Conservation (phyloP, 139 green algal species). For the Diplosphaera chodatii region DNA sequence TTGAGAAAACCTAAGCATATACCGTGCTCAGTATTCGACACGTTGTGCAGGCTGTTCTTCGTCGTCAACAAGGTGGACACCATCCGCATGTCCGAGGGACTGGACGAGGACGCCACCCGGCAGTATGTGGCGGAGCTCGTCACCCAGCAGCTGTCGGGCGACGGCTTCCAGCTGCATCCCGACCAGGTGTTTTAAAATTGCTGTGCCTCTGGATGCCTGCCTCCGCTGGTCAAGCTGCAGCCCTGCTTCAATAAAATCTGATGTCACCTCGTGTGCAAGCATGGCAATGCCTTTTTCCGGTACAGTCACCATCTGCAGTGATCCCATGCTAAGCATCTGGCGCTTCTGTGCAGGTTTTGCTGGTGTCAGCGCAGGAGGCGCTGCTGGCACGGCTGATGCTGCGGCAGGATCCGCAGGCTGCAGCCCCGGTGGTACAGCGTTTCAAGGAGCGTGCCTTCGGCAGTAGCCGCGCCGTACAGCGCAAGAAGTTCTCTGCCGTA, state of each 20-base stretch:
- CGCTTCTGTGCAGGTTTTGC: slow-evolving; percentile 41
- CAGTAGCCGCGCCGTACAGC: slow-evolving; percentile 3
- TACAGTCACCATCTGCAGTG: no score
- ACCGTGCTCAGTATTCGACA: no score
- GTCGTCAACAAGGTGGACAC: slow-evolving; percentile 48
- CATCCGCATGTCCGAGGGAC: slow-evolving; percentile 23
- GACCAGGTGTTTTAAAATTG: slow-evolving; percentile 41
- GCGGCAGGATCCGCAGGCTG: slow-evolving; percentile 7
- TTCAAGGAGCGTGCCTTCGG: slow-evolving; percentile 60
- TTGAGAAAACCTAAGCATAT: background rate
- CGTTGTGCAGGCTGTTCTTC: slow-evolving; percentile 57
- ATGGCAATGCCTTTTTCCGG: no score
- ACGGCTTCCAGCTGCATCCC: slow-evolving; percentile 31
- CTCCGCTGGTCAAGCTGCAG: no score
- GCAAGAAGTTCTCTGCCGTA: background rate
- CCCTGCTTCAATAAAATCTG: no score
- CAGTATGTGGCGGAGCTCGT: slow-evolving; percentile 38
- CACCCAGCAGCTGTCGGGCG: slow-evolving; percentile 21
- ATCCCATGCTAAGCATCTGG: no score
- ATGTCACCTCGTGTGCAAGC: no score
- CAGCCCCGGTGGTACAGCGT: slow-evolving; percentile 15
- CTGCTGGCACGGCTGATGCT: slow-evolving; percentile 60
- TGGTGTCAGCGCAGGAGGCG: slow-evolving; percentile 59
- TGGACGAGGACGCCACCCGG: slow-evolving; percentile 45
- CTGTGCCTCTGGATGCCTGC: background rate